These are phyloP conservation scores for Cryphonectria parasitica DNA, from an alignment of 2,329 filamentous ascomycete species.

Conservation along the genomic window DNA sequence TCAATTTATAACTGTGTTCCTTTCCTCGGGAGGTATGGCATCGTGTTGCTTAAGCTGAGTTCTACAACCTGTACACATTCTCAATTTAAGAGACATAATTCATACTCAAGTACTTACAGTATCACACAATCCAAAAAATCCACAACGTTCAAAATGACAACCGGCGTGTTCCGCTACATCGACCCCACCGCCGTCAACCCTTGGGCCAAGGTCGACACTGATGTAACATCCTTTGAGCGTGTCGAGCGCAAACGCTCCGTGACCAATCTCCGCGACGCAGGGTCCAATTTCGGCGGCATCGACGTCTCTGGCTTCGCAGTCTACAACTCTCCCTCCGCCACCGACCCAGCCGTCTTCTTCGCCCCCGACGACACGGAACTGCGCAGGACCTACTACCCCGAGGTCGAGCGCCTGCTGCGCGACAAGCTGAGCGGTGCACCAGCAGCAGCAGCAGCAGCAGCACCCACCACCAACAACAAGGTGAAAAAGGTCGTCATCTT, in stretches of 20 bases:
- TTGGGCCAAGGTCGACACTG: conserved; percentile 68
- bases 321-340: conserved; percentile 53
- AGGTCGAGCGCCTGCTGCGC: conserved; percentile 62
- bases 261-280: conserved; percentile 56
- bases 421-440: conserved; percentile 45
- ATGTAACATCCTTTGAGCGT: conserved; percentile 56
- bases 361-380: conserved; percentile 56
- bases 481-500: conserved; percentile 69
- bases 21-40: too few relatives aligned
- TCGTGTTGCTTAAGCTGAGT: too few relatives aligned
- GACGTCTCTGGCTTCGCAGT: conserved; percentile 64
- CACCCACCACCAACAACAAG: conserved; percentile 38
- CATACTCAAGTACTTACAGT: too few relatives aligned
- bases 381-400: conserved; percentile 61
- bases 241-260: conserved; percentile 52
- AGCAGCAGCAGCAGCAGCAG: too few relatives aligned
- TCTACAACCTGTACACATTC: too few relatives aligned
- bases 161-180: conserved; percentile 60
- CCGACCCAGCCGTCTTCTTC: conserved; percentile 50
- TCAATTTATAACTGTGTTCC: too few relatives aligned
- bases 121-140: too few relatives aligned
- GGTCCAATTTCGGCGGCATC: conserved; percentile 55
- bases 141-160: conserved; percentile 1
- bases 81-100: too few relatives aligned
- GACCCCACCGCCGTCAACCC: conserved; percentile 60